phyloP scores from a whole-genome alignment of 768 basidiomycete species.

The Tricholoma bakamatsutake region DNA sequence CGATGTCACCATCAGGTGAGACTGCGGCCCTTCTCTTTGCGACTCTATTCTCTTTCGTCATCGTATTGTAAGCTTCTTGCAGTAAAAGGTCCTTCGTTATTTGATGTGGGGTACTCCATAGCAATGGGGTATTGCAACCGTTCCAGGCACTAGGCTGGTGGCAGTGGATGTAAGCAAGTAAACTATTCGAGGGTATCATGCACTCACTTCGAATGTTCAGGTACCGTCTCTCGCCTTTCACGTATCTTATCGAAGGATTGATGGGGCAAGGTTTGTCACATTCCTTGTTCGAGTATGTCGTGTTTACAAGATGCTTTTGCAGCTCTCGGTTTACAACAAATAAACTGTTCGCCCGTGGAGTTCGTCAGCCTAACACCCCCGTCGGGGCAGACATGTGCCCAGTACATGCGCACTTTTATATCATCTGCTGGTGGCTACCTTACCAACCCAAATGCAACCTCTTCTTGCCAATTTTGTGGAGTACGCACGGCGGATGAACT shows the following conservation, averaged over 20 bases:
- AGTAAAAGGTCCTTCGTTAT: background rate
- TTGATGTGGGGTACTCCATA: conserved; percentile 8
- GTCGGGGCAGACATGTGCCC: conserved; percentile 42
- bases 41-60: conserved; percentile 49
- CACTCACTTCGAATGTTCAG: background rate
- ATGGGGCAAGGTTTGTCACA: conserved; percentile 30
- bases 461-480: conserved; percentile 56
- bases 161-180: conserved; percentile 50
- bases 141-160: conserved; percentile 55
- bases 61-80: conserved; percentile 40
- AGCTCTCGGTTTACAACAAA: conserved; percentile 38
- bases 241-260: conserved; percentile 48
- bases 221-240: conserved; percentile 46
- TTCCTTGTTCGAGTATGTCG: conserved; percentile 23
- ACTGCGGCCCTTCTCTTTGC: conserved; percentile 50
- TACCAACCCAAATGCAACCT: conserved; percentile 44
- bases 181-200: background rate
- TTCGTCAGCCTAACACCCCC: conserved; percentile 49
- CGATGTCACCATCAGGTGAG: conserved; percentile 50
- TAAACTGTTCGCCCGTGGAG: conserved; percentile 50
- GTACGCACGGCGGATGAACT: conserved; percentile 55
- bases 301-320: conserved; percentile 24
- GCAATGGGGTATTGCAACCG: conserved; percentile 60
- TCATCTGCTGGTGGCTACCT: conserved; percentile 49
- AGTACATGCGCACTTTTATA: conserved; percentile 49